Base-by-base conservation (phyloP, 2,329 filamentous ascomycete species). In the Metarhizium brunneum region DNA sequence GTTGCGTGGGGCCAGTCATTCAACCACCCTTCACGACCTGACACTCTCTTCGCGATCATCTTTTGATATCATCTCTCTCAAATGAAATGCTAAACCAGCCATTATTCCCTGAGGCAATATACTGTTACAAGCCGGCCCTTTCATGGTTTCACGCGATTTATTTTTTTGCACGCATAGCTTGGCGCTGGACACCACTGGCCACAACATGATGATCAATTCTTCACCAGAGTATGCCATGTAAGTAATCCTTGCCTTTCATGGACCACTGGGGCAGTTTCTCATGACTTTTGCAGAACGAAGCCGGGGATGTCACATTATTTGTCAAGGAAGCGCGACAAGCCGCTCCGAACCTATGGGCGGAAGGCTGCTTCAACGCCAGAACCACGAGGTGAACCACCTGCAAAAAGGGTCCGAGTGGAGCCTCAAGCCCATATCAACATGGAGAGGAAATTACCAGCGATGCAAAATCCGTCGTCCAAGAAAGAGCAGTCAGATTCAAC, bases 281-380 rank as follows among this genome's bases (percentile, higher is more conserved):
- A 66, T 55, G 1, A 3, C 2, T 6, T n/a, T 8, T 8, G 29
- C 20, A 72, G 71, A 66, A 68, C 66, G n/a, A 67, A 68, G 53
- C 62, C 58, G 6, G 61, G 63, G 54, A 60, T 67, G 58, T 40
- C 56, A 43, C 50, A 60, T 36, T 59, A 58, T 16, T 56, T 55
- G 8, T 54, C 64, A 20, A 65, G 64, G 55, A 64, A 64, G 42
- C 67, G 70, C 53, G 64, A 64, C 53, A 72, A 69, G 56, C 64
- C 68, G 4, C 59, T 73, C 14, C 68, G 71, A 55, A 76, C 73
- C 13, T 76, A 76, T 47, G 71, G 73, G 47, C 72, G 70, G 58
- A 68, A 69, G 38, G 54, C 59, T 8, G 59, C 60, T 6, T 40
- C 65, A 14, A 62, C 61, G 8, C 55, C 62, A 4, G 65, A 67